A percentile compares a stretch with the other conserved stretches of the same genome.
These are phyloP conservation scores for Exidia glandulosa DNA, from an alignment of 768 basidiomycete species.

Conservation along the genomic window DNA sequence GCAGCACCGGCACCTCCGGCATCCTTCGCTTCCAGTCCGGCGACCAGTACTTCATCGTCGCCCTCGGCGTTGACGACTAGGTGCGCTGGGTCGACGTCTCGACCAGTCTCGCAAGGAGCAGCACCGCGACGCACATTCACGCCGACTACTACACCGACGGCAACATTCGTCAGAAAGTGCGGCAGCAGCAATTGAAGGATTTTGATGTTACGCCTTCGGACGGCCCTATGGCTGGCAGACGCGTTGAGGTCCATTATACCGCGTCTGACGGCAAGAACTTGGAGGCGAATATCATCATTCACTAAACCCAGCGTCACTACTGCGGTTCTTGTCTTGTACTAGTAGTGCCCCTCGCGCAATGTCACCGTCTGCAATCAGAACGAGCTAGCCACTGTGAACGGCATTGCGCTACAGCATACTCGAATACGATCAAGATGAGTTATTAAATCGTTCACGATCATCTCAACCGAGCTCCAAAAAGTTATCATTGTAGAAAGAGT, in stretches of 20 bases:
- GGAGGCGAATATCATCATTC: slow-evolving; percentile 5
- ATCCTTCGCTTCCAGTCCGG: slow-evolving; percentile 5
- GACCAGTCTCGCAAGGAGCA: slow-evolving; percentile 15
- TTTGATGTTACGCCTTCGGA: slow-evolving; percentile 6
- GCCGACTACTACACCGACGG: slow-evolving; percentile 18
- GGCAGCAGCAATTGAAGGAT: slow-evolving; percentile 1
- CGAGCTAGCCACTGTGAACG: no score
- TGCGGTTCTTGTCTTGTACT: no score
- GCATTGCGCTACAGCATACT: no score
- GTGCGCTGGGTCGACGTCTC: slow-evolving; percentile 10
- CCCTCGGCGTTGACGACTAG: slow-evolving; percentile 6
- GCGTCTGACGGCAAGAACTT: slow-evolving; percentile 8
- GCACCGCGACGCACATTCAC: slow-evolving; percentile 18
- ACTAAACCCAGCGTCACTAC: no score
- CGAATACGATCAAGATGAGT: no score
- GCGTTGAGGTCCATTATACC: slow-evolving; percentile 4
- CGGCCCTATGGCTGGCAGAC: slow-evolving; percentile 2
- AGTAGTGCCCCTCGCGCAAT: no score
- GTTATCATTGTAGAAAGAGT: no score
- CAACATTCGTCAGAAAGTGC: neutral
- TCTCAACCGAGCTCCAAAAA: no score
- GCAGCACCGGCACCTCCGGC: slow-evolving; percentile 6
- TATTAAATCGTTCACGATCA: no score
- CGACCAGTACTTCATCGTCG: slow-evolving; percentile 3
- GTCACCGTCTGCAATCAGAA: no score